Evolutionary conservation across 345 rosid species (phyloP), one percentile per base, ranked within the genome.

Genomic region (Citrus mangshanensis): DNA sequence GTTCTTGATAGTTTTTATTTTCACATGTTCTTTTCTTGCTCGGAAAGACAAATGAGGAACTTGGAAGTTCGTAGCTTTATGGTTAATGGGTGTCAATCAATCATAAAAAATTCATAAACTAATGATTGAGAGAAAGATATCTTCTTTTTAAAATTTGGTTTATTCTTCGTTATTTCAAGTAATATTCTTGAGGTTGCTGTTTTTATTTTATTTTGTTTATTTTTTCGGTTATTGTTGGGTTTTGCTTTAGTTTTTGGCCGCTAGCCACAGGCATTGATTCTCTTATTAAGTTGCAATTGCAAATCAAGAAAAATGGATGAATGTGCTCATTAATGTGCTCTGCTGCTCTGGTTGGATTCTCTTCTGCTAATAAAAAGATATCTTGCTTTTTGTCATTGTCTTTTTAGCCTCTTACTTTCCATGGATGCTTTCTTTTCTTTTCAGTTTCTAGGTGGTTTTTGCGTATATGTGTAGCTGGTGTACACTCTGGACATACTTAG

Each of bases 181-280:
- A 88, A 88, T 90, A 83, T 79, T 86, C 89, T 86, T 78, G 68
- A 54, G 78, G 77, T 61, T 77, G 77, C n/a, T 19, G 24, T 65
- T 19, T 14, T 59, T 54, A 5, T 54, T 54, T 54, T 18, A 18
- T 54, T 54, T 54, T 54, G 21, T n/a, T 59, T 59, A 59, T 59
- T 59, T 59, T 77, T 81, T 77, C 70, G 80, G 81, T 73, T 55
- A 34, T 58, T 74, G 77, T 71, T 42, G 58, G 16, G 79, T 81
- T 82, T 81, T 75, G 68, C 75, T 86, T 89, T 80, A 58, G 79
- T 81, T 83, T 78, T 77, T 72, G 55, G 87, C 88, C 90, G 79
- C 83, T 84, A 79, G 82, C 87, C 76, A 81, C 82, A 78, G 89
- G 88, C 90, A 92, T 90, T 87, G 93, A 93, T 93, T 90, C 96